A percentile compares a stretch with the other conserved stretches of the same genome.
phyloP scores from a whole-genome alignment of 371 early-diverging fungal species.

The Scutellospora calospora region DNA sequence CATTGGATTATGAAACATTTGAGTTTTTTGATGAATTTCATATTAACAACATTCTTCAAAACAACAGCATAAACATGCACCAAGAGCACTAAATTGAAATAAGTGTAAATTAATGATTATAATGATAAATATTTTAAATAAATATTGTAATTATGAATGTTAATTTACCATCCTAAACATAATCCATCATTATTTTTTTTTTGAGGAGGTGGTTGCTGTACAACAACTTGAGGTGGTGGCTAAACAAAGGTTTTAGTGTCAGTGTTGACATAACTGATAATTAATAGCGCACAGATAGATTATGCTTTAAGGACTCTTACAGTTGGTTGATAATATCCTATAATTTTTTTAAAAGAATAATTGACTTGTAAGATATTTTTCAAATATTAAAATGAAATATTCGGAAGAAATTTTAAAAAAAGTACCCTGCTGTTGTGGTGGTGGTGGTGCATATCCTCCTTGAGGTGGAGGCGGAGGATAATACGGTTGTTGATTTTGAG shows the following conservation, averaged over 20 bases:
- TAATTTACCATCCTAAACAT: slow-evolving; percentile 31
- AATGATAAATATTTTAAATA: background rate
- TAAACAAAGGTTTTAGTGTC: no score
- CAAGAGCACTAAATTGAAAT: slow-evolving; percentile 17
- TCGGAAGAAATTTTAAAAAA: background rate
- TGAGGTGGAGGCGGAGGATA: no score
- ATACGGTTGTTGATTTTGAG: background rate
- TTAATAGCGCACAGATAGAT: no score
- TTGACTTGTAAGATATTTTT: no score
- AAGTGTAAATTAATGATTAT: background rate
- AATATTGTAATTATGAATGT: background rate
- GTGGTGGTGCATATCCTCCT: background rate
- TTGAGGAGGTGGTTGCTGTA: slow-evolving; percentile 20
- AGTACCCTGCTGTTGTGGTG: background rate
- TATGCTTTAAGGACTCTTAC: no score
- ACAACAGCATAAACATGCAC: slow-evolving; percentile 36
- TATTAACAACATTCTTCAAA: slow-evolving; percentile 25
- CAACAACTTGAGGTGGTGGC: slow-evolving; percentile 28
- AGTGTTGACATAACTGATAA: no score
- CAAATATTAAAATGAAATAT: background rate
- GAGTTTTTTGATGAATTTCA: no score
- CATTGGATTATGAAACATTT: no score
- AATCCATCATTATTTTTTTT: slow-evolving; percentile 7
- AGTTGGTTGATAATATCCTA: slow-evolving; percentile 18
- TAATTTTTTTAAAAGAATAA: background rate